Evolutionary conservation across 148 eudicot species (phyloP), one percentile per base, ranked within the genome.

Genomic region (Linanthus parryae): DNA sequence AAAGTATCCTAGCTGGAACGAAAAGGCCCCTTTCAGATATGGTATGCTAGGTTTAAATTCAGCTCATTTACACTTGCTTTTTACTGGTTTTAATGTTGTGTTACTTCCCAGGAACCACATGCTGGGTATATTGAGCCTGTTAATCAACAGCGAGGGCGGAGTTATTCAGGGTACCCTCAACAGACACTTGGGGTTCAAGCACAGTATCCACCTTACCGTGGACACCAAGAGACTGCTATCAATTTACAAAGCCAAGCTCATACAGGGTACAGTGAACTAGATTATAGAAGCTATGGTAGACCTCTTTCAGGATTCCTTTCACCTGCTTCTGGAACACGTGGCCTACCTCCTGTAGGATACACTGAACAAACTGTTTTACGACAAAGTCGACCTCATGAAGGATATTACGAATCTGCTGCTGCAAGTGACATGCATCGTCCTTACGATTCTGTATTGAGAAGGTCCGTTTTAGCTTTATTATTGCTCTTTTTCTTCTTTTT

Each of bases 61-160:
- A 33, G 4, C 5, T 5, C 23, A 8, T 12, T 23, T n/a, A n/a
- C 44, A 29, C 21, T 17, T 50, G 2, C 27, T 7, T n/a, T 21
- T 23, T 41, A n/a, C 18, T 25, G 43, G 46, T 36, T 37, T 18
- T 44, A 27, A 28, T 22, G 2, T 18, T 15, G 16, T 25, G 52
- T 36, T 39, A n/a, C 16, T 37, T 44, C 45, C 30, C 59, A 66
- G 71, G 71, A 44, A 48, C 71, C 65, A 23, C 71, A 59, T 31
- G 65, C 64, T 59, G 65, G 71, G n/a, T 66, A 52, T 28, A 10
- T 66, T 29, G 65, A 66, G 16, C 65, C 65, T 13, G 54, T 39
- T 14, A 23, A 45, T 38, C 31, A 13, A 40, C 44, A 37, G 41
- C 55, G 30, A 36, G 53, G 42, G 14, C 59, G 48, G 37, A 15